Percentiles rank a stretch among this genome's conserved stretches.
Evolutionary conservation across 2,329 filamentous ascomycete genomes (phyloP).

Genomic region (Mollisia scopiformis): DNA sequence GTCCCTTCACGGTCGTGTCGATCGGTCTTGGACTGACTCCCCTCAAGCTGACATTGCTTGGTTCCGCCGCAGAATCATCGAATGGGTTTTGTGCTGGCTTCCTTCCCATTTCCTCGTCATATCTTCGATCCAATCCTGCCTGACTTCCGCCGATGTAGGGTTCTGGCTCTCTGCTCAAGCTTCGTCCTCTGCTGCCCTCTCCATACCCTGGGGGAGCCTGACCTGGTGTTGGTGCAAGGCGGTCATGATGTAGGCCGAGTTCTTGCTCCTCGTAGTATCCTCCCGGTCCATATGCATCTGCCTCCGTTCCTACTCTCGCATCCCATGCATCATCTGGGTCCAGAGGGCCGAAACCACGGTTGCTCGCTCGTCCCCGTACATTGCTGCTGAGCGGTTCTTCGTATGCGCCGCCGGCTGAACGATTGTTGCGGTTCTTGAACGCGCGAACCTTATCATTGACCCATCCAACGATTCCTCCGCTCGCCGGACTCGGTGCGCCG

Average conservation of each 20-base stretch:
- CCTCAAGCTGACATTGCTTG: conserved; percentile 63
- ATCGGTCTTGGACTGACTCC: conserved; percentile 80
- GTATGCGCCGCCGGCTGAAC: conserved; percentile 72
- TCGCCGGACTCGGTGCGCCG: conserved; percentile 46
- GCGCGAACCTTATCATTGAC: conserved; percentile 66
- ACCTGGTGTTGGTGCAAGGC: conserved; percentile 52
- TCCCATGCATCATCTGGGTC: conserved; percentile 91
- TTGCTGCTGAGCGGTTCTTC: conserved; percentile 54
- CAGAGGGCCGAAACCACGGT: conserved; percentile 65
- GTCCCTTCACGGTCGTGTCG: conserved; percentile 45
- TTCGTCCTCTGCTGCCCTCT: conserved; percentile 44
- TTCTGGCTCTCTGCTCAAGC: conserved; percentile 50
- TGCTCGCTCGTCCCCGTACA: conserved; percentile 43
- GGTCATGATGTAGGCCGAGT: conserved; percentile 53
- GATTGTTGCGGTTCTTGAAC: conserved; percentile 67
- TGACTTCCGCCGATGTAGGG: conserved; percentile 41
- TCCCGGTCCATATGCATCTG: conserved; percentile 61
- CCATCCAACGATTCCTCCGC: conserved; percentile 73
- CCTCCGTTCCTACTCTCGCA: conserved; percentile 74
- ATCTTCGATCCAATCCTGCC: conserved; percentile 45
- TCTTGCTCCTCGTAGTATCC: conserved; percentile 80
- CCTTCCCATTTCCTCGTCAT: conserved; percentile 49
- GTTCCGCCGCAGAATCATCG: conserved; percentile 65
- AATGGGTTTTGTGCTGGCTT: conserved; percentile 63
- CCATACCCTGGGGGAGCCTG: conserved; percentile 41